Base-by-base conservation (phyloP, 306 rosid species). In the Gillenia trifoliata region DNA sequence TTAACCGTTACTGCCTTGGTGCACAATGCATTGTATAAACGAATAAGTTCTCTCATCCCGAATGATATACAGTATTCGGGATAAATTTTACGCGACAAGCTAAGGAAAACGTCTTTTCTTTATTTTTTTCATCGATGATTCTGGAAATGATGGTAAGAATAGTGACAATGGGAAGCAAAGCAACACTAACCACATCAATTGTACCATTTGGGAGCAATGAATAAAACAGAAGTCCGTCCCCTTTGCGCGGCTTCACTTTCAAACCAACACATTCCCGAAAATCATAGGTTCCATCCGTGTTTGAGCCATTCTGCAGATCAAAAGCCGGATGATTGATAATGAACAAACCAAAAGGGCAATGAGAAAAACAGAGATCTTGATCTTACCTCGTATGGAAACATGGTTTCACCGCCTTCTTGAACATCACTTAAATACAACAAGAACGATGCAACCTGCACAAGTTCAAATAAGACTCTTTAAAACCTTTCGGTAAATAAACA, bases 181-280 rank as follows among this genome's bases (percentile, higher is more conserved):
- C 26, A 29, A 68, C 29, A 90, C 96, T 89, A 65, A 92, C 96
- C 93, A 45, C 85, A 82, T 95, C 98, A 68, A 90, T 85, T 78
- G 98, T 86, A 56, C 89, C 91, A 59, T 95, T 92, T 34, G 90
- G 91, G 40, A 84, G 77, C 81, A 90, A 30, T 2, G 98, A 89
- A 80, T 92, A 90, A 84, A 92, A 95, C 62, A 95, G 88, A 85
- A 95, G 88, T 25, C 95, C 99, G 63, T 92, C 98, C 61, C 98
- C 99, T 86, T 71, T 87, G 68, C 83, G 93, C 19, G 99, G 97
- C 87, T 78, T 88, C 84, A 94, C 96, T 79, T 68, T 89, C 73
- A 94, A 81, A 64, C 97, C 99, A 56, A 66, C 49, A 64, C 96
- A 94, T 13, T 66, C 83, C 66, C 78, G 67, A 56, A 34, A 89